Base-by-base conservation (phyloP, 179 eudicot genomes). In the Beta corolliflora region DNA sequence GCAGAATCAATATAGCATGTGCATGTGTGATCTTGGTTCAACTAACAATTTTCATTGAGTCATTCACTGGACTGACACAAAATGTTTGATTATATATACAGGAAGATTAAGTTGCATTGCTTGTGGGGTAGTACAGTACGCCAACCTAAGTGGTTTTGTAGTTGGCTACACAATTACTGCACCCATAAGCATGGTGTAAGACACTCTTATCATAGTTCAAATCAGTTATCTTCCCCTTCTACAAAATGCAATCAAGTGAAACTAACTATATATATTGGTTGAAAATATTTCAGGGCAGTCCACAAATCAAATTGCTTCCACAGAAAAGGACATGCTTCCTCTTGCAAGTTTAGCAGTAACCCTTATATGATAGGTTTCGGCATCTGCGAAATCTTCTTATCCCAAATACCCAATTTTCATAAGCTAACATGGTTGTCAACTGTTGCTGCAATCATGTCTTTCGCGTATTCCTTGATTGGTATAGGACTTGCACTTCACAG, bases 101-200 rank as follows among this genome's bases (percentile, higher is more conserved):
- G 94, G 94, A 44, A 86, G 81, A 58, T 44, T 18, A n/a, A 85
- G 76, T 78, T 83, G 81, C 77, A 63, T 83, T 77, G 83, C 84
- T 68, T 91, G 94, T 84, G 94, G 90, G 23, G 21, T 83, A 14
- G 85, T 87, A 29, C 97, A 91, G 76, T 91, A 88, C 83, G 79
- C 88, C 79, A 91, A 87, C 78, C 79, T 89, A 13, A 76, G 77
- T 55, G 97, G 94, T n/a, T 85, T 88, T 84, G 84, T 84, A 1
- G 82, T 92, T 55, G 97, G 94, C 52, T 92, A 91, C 78, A 89
- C 93, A 18, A 88, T 92, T 66, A 91, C 97, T 9, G 89, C 97
- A 31, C 87, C 97, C 4, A 89, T 87, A 54, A 91, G 97, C 88
- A 91, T 91, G 97, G 91, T 84, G 94, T 92, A 88, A 84, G 94